Evolutionary conservation across 2,329 filamentous ascomycete genomes (phyloP).

Genomic region (Ophidiomyces ophidiicola): DNA sequence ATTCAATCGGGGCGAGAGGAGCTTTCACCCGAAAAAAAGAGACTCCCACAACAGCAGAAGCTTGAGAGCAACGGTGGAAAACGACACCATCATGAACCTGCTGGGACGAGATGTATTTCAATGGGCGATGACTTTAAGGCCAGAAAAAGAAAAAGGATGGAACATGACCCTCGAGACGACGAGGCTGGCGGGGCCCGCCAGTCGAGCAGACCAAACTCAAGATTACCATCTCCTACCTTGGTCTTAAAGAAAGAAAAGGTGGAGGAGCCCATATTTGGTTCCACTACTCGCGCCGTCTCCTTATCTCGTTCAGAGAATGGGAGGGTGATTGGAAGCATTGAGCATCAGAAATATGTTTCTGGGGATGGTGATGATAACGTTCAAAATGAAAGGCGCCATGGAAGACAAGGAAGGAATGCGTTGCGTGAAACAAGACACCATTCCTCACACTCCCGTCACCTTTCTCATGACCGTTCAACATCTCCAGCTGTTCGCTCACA

Average conservation of each 20-base stretch:
- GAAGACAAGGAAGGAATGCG: slow-evolving; percentile 3
- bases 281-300: slow-evolving; percentile 18
- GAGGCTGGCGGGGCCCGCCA: slow-evolving; percentile 19
- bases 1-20: slow-evolving; percentile 38
- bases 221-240: slow-evolving; percentile 20
- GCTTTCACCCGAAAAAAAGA: slow-evolving; percentile 37
- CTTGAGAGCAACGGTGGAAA: slow-evolving; percentile 13
- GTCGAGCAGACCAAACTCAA: slow-evolving; percentile 19
- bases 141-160: slow-evolving; percentile 24
- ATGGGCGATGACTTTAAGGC: slow-evolving; percentile 19
- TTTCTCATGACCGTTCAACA: slow-evolving; percentile 26
- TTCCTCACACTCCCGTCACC: slow-evolving; percentile 18
- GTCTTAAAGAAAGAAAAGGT: slow-evolving; percentile 28
- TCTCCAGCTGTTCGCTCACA: slow-evolving; percentile 28
- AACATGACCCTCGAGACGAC: slow-evolving; percentile 20
- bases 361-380: slow-evolving; percentile 3
- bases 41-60: slow-evolving; percentile 29
- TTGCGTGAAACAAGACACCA: slow-evolving; percentile 5
- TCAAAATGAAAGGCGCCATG: slow-evolving; percentile 2
- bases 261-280: slow-evolving; percentile 23
- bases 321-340: slow-evolving; percentile 17
- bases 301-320: slow-evolving; percentile 14
- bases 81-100: slow-evolving; percentile 20
- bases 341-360: slow-evolving; percentile 1
- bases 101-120: slow-evolving; percentile 13